Percentiles rank a stretch among this genome's conserved stretches.
Evolutionary conservation across 148 eudicot genomes (phyloP).

Genomic region (Polygonum maritimum): DNA sequence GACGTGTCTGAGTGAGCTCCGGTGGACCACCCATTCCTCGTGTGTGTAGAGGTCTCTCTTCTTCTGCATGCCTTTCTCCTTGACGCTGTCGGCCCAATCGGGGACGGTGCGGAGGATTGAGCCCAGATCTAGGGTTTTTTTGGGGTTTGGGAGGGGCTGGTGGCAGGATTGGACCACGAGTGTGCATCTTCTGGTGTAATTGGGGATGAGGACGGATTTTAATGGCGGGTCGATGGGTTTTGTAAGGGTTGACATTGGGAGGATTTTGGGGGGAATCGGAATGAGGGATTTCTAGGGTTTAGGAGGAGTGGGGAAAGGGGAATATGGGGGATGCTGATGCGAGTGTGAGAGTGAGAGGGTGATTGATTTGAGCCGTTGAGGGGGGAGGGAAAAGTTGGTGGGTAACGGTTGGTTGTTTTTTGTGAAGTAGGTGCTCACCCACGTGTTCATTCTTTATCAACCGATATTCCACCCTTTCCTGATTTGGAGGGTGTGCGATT

Average conservation of each 20-base stretch:
- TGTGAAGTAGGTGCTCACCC: too few relatives aligned
- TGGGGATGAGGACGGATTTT: conserved; percentile 30
- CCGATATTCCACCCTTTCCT: not conserved
- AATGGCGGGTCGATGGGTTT: conserved; percentile 30
- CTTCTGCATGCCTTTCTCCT: conserved; percentile 67
- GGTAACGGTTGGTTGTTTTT: too few relatives aligned
- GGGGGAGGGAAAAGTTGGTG: too few relatives aligned
- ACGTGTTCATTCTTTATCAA: too few relatives aligned
- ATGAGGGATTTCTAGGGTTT: conserved; percentile 29
- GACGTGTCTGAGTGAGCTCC: conserved; percentile 79
- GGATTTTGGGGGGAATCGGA: not conserved
- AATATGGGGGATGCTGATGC: not conserved
- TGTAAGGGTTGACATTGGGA: conserved; percentile 39
- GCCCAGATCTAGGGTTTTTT: conserved; percentile 22
- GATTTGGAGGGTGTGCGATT: too few relatives aligned
- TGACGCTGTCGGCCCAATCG: conserved; percentile 65
- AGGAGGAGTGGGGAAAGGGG: conserved; percentile 14
- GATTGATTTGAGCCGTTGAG: not conserved
- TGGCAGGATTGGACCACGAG: conserved; percentile 21
- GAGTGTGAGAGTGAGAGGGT: not conserved
- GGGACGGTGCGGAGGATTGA: conserved; percentile 53
- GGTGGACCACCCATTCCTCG: conserved; percentile 68
- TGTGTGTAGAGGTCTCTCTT: conserved; percentile 56
- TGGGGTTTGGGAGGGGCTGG: conserved; percentile 24
- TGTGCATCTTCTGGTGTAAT: conserved; percentile 26